A percentile compares a stretch with the other conserved stretches of the same genome.
phyloP scores from a whole-genome alignment of 495 filamentous ascomycete species.

The Podospora sp. region DNA sequence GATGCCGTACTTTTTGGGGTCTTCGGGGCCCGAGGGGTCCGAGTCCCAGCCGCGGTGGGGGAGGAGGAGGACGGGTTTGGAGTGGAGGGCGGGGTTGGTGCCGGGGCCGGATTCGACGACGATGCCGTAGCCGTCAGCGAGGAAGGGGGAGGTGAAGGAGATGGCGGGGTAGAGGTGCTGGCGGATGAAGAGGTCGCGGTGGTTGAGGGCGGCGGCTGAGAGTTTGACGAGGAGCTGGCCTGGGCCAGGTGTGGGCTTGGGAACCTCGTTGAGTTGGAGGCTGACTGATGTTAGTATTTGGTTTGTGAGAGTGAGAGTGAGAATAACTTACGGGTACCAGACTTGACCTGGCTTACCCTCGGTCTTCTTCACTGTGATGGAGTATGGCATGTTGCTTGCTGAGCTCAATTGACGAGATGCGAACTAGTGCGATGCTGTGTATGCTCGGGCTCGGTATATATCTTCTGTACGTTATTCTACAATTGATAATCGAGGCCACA shows the following conservation, averaged over 20 bases:
- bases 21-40: conserved; percentile 72
- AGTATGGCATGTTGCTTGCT: conserved; percentile 44
- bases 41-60: conserved; percentile 76
- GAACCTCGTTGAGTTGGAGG: conserved; percentile 61
- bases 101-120: conserved; percentile 64
- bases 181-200: conserved; percentile 89
- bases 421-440: background rate
- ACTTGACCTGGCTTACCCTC: conserved; percentile 82
- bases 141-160: conserved; percentile 72
- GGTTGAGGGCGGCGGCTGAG: conserved; percentile 80
- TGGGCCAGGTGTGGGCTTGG: conserved; percentile 62
- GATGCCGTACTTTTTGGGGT: conserved; percentile 58
- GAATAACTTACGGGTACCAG: conserved; percentile 66
- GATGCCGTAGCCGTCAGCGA: conserved; percentile 76
- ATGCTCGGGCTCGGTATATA: background rate
- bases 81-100: conserved; percentile 46
- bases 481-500: background rate
- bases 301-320: background rate
- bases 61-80: conserved; percentile 72
- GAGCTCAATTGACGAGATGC: background rate
- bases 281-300: conserved; percentile 37
- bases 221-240: conserved; percentile 70
- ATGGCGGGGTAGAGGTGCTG: conserved; percentile 86
- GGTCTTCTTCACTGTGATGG: conserved; percentile 54
- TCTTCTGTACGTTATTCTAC: background rate